Percentiles rank a stretch among this genome's conserved stretches.
Conservation (phyloP, 768 basidiomycete genomes). For the Mycena galericulata region DNA sequence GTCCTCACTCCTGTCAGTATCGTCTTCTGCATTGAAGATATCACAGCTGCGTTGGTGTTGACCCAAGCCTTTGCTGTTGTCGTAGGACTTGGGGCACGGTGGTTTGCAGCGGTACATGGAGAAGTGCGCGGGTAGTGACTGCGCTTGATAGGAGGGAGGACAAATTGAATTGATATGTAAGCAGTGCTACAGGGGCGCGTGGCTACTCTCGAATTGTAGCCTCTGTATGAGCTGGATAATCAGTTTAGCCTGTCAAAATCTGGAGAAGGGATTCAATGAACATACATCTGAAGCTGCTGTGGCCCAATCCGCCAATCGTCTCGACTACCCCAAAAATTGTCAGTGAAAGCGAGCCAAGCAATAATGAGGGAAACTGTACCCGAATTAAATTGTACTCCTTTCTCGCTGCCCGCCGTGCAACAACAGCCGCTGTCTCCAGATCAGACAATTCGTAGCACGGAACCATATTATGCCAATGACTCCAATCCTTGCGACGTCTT, state of each 20-base stretch:
- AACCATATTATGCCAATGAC: background rate
- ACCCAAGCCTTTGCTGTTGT: background rate
- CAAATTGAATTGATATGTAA: background rate
- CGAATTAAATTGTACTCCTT: background rate
- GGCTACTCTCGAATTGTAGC: no score
- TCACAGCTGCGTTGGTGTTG: background rate
- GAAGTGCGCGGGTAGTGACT: background rate
- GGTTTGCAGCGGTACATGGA: background rate
- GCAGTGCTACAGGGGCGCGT: no score
- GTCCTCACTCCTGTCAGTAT: background rate
- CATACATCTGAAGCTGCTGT: background rate
- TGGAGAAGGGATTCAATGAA: background rate
- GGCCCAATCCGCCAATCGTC: background rate
- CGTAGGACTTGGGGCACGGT: background rate
- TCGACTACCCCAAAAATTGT: background rate
- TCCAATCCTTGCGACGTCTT: background rate
- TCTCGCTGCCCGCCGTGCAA: background rate
- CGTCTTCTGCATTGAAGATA: background rate
- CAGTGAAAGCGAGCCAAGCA: background rate
- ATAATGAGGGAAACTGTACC: background rate
- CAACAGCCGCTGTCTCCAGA: background rate
- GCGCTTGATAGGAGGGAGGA: background rate
- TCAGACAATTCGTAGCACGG: background rate
- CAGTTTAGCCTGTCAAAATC: background rate
- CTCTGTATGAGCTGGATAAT: background rate